These are phyloP conservation scores for Pyricularia pennisetigena DNA, from an alignment of 2,329 filamentous ascomycete species.

Conservation along the genomic window DNA sequence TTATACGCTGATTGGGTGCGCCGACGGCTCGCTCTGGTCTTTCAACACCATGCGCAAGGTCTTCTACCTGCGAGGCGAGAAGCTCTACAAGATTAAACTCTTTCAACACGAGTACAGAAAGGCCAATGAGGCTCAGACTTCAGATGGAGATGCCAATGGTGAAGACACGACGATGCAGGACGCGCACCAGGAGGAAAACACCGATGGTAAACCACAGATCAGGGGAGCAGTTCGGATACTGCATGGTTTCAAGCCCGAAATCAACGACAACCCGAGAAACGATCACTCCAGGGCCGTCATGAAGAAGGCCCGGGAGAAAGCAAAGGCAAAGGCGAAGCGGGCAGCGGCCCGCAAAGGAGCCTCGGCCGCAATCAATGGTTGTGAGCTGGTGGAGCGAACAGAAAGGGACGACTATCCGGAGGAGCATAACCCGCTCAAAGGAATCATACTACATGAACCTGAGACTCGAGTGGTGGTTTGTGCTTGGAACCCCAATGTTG, in stretches of 20 bases:
- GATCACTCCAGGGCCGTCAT: conserved; percentile 1
- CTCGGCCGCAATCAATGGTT: background rate
- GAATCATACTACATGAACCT: conserved; percentile 46
- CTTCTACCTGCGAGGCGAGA: conserved; percentile 28
- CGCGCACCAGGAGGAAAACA: conserved; percentile 7
- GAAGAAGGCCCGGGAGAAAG: conserved; percentile 11
- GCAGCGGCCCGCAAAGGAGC: background rate
- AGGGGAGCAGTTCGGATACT: conserved; percentile 40
- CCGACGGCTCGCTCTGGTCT: conserved; percentile 30
- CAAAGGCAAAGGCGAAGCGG: conserved; percentile 7
- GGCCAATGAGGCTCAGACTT: conserved; percentile 9
- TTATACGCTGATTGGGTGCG: conserved; percentile 36
- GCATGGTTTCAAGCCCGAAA: conserved; percentile 40
- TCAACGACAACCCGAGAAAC: conserved; percentile 31
- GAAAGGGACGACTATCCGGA: conserved; percentile 13
- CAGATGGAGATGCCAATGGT: background rate
- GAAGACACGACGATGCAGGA: background rate
- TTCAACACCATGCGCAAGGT: conserved; percentile 34
- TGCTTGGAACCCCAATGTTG: conserved; percentile 58
- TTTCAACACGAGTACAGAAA: conserved; percentile 45
- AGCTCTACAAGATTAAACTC: conserved; percentile 30
- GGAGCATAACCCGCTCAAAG: conserved; percentile 14
- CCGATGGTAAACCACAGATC: conserved; percentile 16
- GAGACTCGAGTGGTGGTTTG: conserved; percentile 51
- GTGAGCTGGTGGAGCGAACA: conserved; percentile 4